Evolutionary conservation across 129 eudicot species (phyloP).

Genomic region (Lactuca saligna): DNA sequence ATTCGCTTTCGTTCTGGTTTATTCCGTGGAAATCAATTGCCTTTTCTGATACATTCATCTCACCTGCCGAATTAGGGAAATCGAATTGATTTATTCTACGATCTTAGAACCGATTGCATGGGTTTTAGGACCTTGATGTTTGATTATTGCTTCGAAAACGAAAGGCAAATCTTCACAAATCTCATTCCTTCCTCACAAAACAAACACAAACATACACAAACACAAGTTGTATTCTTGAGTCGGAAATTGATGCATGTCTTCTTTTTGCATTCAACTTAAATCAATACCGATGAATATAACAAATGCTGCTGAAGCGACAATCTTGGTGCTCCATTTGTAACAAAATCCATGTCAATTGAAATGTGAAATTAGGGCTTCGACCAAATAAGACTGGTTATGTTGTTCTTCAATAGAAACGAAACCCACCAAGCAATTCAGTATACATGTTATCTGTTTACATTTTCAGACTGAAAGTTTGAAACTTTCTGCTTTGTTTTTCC

Average conservation of each 20-base stretch:
- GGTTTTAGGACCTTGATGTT: neutral
- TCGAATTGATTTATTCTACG: slow-evolving; percentile 6
- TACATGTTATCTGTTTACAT: neutral
- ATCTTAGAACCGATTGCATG: slow-evolving; percentile 18
- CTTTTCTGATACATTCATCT: neutral
- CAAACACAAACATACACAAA: too few species aligned
- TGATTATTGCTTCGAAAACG: too few species aligned
- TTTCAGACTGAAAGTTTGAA: slow-evolving; percentile 11
- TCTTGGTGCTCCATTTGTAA: neutral
- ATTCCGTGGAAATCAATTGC: neutral
- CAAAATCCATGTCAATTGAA: neutral
- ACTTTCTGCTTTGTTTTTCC: slow-evolving; percentile 17
- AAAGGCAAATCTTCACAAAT: too few species aligned
- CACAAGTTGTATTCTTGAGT: too few species aligned
- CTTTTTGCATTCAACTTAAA: neutral
- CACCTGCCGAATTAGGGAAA: neutral
- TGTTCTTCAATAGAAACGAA: neutral
- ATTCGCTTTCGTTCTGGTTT: neutral
- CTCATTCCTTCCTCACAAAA: too few species aligned
- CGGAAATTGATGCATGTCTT: neutral
- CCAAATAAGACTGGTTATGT: neutral
- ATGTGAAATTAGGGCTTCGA: neutral
- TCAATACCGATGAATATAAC: neutral
- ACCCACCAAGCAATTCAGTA: neutral
- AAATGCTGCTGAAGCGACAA: neutral